These are phyloP conservation scores for Trichosporon sp. DNA, from an alignment of 1,284 basidiomycete genomes.

Conservation along the genomic window DNA sequence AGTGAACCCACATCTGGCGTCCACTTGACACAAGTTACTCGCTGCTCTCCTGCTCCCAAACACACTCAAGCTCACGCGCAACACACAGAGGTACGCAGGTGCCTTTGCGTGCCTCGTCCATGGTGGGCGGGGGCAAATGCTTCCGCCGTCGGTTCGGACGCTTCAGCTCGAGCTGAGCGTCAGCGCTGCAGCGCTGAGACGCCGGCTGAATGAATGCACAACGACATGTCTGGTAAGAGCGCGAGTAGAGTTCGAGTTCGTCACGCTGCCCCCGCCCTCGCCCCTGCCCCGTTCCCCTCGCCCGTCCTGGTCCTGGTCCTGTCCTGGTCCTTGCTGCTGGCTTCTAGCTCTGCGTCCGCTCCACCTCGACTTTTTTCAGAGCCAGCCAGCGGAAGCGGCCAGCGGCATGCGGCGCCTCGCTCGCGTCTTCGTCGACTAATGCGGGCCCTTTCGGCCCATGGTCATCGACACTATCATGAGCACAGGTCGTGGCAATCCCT, in stretches of 20 bases:
- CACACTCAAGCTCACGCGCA: background rate
- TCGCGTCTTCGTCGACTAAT: background rate
- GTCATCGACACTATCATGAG: too few species aligned
- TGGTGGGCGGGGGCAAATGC: background rate
- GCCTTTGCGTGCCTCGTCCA: background rate
- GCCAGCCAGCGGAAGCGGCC: too few species aligned
- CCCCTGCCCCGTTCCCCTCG: too few species aligned
- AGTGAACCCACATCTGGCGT: background rate
- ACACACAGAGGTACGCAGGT: background rate
- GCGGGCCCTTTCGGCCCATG: background rate
- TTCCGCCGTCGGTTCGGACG: background rate
- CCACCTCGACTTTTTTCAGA: background rate
- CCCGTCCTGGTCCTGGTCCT: too few species aligned
- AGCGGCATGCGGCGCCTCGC: background rate
- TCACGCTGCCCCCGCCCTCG: background rate
- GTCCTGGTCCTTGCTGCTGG: background rate
- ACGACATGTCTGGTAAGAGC: background rate
- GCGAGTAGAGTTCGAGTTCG: background rate
- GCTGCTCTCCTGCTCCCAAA: background rate
- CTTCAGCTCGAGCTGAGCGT: too few species aligned
- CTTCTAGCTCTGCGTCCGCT: background rate
- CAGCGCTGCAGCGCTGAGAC: too few species aligned
- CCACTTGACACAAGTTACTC: background rate
- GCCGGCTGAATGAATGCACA: too few species aligned
- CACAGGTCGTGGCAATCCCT: background rate